phyloP scores from a whole-genome alignment of 2,329 filamentous ascomycete genomes.

The Furcasterigmium furcatum region DNA sequence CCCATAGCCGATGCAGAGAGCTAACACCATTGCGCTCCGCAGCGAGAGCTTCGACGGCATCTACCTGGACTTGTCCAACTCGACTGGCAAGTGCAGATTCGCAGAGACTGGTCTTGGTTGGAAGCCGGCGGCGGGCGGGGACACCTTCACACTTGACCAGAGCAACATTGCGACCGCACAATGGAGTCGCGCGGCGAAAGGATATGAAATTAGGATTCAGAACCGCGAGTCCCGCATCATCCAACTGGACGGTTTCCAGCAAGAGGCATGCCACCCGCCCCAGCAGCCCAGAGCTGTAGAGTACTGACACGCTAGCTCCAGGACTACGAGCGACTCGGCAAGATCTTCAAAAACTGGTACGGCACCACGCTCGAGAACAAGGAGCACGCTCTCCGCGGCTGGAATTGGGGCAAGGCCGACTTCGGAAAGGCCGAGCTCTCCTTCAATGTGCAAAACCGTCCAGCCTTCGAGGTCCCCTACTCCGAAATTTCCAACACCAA shows the following conservation, averaged over 20 bases:
- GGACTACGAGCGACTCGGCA: slow-evolving; percentile 86
- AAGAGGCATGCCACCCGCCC: slow-evolving; percentile 54
- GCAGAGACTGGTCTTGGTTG: slow-evolving; percentile 93
- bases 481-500: slow-evolving; percentile 98
- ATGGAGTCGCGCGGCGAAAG: slow-evolving; percentile 91
- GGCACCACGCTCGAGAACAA: slow-evolving; percentile 87
- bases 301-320: slow-evolving; percentile 24
- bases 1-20: background rate
- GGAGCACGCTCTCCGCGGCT: slow-evolving; percentile 91
- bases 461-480: slow-evolving; percentile 95
- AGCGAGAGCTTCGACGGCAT: slow-evolving; percentile 97
- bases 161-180: slow-evolving; percentile 82
- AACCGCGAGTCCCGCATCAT: slow-evolving; percentile 81
- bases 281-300: background rate
- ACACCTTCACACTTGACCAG: slow-evolving; percentile 90
- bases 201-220: slow-evolving; percentile 90
- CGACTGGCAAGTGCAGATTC: slow-evolving; percentile 89
- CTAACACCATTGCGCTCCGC: slow-evolving; percentile 6
- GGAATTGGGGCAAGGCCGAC: slow-evolving; percentile 99
- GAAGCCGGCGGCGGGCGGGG: slow-evolving; percentile 84
- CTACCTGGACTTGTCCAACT: slow-evolving; percentile 91
- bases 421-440: slow-evolving; percentile 92
- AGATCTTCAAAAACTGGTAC: slow-evolving; percentile 98
- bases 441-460: slow-evolving; percentile 96
- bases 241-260: slow-evolving; percentile 91